A percentile compares a stretch with the other conserved stretches of the same genome.
phyloP scores from a whole-genome alignment of 1,284 basidiomycete genomes.

The Cutaneotrichosporon cyanovorans region DNA sequence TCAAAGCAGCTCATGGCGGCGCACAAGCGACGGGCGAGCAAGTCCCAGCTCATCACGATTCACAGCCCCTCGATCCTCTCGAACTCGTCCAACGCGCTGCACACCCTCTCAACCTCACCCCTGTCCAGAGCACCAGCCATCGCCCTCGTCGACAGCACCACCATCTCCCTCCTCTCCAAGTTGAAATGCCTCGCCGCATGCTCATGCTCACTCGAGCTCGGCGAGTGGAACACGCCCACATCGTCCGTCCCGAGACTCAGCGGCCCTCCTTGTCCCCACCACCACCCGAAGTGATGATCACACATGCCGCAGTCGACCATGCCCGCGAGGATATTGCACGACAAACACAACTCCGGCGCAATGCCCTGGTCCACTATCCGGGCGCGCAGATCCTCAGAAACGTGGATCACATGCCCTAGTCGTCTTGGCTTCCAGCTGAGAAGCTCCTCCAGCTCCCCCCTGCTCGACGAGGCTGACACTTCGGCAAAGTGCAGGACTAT shows the following conservation, averaged over 20 bases:
- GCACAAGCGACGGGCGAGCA: too few species aligned
- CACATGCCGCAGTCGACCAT: conserved; percentile 20
- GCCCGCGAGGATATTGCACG: conserved; percentile 59
- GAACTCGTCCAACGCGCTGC: conserved; percentile 6
- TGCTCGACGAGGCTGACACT: conserved; percentile 47
- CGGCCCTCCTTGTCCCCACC: conserved; percentile 19
- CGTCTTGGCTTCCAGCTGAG: conserved; percentile 60
- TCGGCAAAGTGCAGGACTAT: conserved; percentile 71
- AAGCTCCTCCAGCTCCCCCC: conserved; percentile 57
- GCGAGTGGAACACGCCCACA: conserved; percentile 27
- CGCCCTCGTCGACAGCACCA: conserved; percentile 19
- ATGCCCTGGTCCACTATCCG: conserved; percentile 55
- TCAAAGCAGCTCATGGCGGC: too few species aligned
- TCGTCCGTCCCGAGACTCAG: conserved; percentile 31
- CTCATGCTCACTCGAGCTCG: conserved; percentile 20
- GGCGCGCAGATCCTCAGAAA: conserved; percentile 52
- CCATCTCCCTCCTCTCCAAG: conserved; percentile 16
- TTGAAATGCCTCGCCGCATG: conserved; percentile 23
- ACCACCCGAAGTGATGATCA: conserved; percentile 31
- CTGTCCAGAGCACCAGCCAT: conserved; percentile 17
- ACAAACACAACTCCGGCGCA: conserved; percentile 71
- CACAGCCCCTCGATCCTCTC: conserved; percentile 2
- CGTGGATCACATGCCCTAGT: conserved; percentile 71
- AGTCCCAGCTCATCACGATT: too few species aligned
- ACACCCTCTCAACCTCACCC: conserved; percentile 4